phyloP scores from a whole-genome alignment of 345 rosid species.

The Luvunga scandens region DNA sequence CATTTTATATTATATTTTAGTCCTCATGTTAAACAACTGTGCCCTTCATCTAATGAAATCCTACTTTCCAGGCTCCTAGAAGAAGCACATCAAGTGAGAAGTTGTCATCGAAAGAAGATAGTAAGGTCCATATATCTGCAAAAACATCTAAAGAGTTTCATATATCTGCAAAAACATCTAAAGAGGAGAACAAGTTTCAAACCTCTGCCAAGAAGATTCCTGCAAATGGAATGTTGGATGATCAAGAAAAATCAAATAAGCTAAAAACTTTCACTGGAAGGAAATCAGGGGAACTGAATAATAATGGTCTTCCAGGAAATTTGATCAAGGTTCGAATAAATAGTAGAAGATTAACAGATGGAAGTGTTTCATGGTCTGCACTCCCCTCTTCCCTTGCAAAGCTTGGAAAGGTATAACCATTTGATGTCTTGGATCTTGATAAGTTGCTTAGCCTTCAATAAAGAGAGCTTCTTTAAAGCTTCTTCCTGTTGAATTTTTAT shows the following conservation, averaged over 20 bases:
- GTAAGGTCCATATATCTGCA: slow-evolving; percentile 38
- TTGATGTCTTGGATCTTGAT: slow-evolving; percentile 19
- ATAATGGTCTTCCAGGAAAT: slow-evolving; percentile 62
- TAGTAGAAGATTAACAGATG: slow-evolving; percentile 62
- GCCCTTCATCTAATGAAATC: not conserved
- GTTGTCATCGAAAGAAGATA: slow-evolving; percentile 55
- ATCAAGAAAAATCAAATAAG: slow-evolving; percentile 51
- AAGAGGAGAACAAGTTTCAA: slow-evolving; percentile 55
- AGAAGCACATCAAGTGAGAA: slow-evolving; percentile 76
- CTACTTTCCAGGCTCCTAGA: slow-evolving; percentile 62
- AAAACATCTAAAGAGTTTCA: slow-evolving; percentile 61
- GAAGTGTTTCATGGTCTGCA: slow-evolving; percentile 66
- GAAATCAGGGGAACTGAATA: slow-evolving; percentile 45
- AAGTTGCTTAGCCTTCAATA: not conserved
- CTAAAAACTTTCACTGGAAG: slow-evolving; percentile 43
- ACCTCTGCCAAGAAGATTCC: slow-evolving; percentile 45
- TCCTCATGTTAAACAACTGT: not conserved
- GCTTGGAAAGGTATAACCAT: slow-evolving; percentile 77
- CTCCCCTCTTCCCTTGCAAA: slow-evolving; percentile 81
- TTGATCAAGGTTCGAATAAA: slow-evolving; percentile 74
- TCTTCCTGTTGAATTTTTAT: slow-evolving; percentile 1
- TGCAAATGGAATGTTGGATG: slow-evolving; percentile 48
- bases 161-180: slow-evolving; percentile 43
- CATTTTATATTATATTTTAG: not conserved
- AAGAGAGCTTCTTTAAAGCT: slow-evolving; percentile 1